These are phyloP conservation scores for Kodamaea hsintzibuensis DNA, from an alignment of 805 yeast species.

Conservation along the genomic window DNA sequence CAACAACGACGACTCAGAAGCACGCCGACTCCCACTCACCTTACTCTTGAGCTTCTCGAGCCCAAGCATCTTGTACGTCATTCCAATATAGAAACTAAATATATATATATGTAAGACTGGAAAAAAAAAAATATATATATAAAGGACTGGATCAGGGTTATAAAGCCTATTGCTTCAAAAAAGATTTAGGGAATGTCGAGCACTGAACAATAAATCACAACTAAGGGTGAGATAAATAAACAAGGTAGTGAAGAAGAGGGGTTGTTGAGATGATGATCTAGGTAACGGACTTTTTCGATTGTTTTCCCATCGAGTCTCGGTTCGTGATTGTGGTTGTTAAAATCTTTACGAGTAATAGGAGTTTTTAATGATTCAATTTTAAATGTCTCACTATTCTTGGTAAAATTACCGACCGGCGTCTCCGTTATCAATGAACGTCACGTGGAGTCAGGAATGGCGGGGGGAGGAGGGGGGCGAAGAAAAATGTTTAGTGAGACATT, in stretches of 20 bases:
- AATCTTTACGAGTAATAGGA: no score
- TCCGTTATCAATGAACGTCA: not conserved
- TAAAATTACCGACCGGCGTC: not conserved
- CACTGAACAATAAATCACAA: not conserved
- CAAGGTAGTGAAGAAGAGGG: not conserved
- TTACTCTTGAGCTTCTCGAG: constrained; percentile 30
- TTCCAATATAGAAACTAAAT: not conserved
- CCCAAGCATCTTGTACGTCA: constrained; percentile 9
- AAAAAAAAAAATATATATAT: constrained; percentile 1
- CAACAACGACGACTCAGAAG: constrained; percentile 25
- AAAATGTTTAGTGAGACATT: not conserved
- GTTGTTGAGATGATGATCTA: not conserved
- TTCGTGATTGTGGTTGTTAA: not conserved
- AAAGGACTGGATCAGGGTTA: not conserved
- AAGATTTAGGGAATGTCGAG: not conserved
- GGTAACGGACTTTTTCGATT: not conserved
- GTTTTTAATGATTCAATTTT: not conserved
- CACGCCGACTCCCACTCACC: constrained; percentile 24
- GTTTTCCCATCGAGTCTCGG: not conserved
- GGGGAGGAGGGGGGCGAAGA: not conserved
- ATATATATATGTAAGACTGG: not conserved
- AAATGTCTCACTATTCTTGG: not conserved
- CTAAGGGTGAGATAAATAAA: not conserved
- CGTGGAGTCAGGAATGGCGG: not conserved
- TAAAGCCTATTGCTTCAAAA: not conserved